Evolutionary conservation across 352 stramenopile species (phyloP).

Genomic region (Phytophthora vignae): DNA sequence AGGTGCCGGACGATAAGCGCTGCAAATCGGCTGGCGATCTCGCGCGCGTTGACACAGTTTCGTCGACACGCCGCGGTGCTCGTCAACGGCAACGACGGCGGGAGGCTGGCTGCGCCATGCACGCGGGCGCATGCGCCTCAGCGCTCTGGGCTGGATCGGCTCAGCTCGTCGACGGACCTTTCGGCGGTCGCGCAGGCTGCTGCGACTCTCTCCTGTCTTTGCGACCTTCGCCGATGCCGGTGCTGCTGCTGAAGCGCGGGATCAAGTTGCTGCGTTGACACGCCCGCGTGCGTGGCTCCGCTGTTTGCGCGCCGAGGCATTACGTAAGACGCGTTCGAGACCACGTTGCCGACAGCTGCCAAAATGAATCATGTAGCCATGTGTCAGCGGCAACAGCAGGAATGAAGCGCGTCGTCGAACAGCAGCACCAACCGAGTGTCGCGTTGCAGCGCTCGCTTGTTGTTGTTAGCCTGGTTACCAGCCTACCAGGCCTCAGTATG

Average conservation of each 20-base stretch:
- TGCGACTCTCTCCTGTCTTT: background rate
- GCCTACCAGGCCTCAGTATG: no score
- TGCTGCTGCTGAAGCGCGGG: background rate
- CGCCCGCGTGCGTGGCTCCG: background rate
- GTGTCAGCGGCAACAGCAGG: background rate
- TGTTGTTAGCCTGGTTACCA: no score
- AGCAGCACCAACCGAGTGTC: no score
- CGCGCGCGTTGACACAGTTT: no score
- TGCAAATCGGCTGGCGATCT: background rate
- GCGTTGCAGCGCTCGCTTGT: no score
- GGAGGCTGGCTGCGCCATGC: no score
- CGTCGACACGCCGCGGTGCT: no score
- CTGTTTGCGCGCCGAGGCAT: background rate
- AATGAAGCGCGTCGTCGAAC: background rate
- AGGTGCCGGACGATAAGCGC: background rate
- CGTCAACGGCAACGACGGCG: no score
- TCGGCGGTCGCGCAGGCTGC: background rate
- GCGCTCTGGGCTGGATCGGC: no score
- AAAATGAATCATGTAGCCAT: constrained; percentile 3
- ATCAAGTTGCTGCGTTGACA: background rate
- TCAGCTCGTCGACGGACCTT: background rate
- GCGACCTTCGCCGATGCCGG: background rate
- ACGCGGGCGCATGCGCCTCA: no score
- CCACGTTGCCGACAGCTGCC: background rate
- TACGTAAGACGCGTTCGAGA: background rate